Evolutionary conservation across 2,329 filamentous ascomycete species (phyloP), one percentile per base, ranked within the genome.

Genomic region (Juglanconis oblonga): DNA sequence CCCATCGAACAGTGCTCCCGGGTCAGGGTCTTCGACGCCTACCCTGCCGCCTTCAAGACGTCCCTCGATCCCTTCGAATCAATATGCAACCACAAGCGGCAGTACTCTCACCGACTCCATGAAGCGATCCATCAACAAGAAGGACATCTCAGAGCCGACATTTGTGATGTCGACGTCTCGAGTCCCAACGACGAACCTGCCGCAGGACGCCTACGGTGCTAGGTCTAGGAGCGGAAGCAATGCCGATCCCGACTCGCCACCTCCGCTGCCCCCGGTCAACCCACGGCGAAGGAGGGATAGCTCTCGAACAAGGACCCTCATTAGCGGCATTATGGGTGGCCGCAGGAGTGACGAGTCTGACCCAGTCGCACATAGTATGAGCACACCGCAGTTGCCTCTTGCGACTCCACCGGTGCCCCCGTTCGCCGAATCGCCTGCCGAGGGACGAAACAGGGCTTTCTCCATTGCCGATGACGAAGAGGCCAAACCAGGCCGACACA

Each of bases 251-350:
- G 45, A 47, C 40, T 49, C 58, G 47, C 76, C 73, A 2, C 83
- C 83, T 2, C 83, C 83, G 2, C 61, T 87, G 40, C 84, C 84
- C 2, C 83, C 83, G 1, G 82, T 87, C 68, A 86, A 86, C 67
- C 84, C 84, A 33, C 77, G 81, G 52, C 78, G 84, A 9, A 75
- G 73, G 51, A 71, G 74, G 52, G 73, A 78, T 11, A 70, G 68
- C 11, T 69, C 72, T 0, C 72, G 68, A 36, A 67, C 70, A 3
- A 78, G 81, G 56, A 78, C 77, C 9, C 70, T 76, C 1, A 68
- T 77, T n/a, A 74, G 72, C 31, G 70, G 71, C 3, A 62, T 77
- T 24, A 65, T 70, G 44, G 72, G 74, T 31, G 29, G 14, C 17
- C 71, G 72, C 17, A 70, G 69, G 11, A 72, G 71, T 5, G 75